Evolutionary conservation across 2,329 filamentous ascomycete genomes (phyloP), one percentile per base, ranked within the genome.

Genomic region (Ophiostoma himal-ulmi): DNA sequence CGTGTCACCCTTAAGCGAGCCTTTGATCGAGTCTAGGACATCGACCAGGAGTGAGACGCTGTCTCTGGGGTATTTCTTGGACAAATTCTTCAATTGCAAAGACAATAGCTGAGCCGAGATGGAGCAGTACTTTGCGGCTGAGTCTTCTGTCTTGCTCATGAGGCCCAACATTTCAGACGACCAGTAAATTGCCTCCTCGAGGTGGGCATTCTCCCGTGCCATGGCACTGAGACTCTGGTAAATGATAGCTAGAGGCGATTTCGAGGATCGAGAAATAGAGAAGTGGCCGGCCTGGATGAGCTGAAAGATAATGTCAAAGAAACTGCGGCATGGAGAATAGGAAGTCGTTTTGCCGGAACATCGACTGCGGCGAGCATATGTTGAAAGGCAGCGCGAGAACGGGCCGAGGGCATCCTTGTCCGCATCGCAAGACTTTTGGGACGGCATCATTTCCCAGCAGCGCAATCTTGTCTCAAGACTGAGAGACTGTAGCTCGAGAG

Each of bases 401-500:
- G 90, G 89, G 1, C 86, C 82, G n/a, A 89, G 75, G 7, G 93
- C 78, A 17, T 93, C 90, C 70, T 87, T 88, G 48, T 88, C 84
- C 5, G 84, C 76, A 71, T 90, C 84, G 0, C 84, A 85, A 1
- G 71, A 84, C 77, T 74, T 91, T 88, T 1, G 67, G 6, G 64
- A n/a, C 13, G 52, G 82, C 7, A 85, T 85, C 71, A 92, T 75
- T 60, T 79, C 81, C 90, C 90, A 93, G 84, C 88, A 91, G 60
- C 82, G 80, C n/a, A 89, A 78, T 39, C 89, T 85, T 8, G 84
- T 81, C 34, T 83, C 82, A 54, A 94, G 82, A 11, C 88, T 90
- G 1, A 91, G 77, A 0, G 83, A 80, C 74, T 93, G 91, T 0
- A 93, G 77, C 72, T 86, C 83, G 68, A 93, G 84, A 1, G 86